A percentile compares a stretch with the other conserved stretches of the same genome.
phyloP scores from a whole-genome alignment of 73 alveolate genomes.

The Chromera velia region DNA sequence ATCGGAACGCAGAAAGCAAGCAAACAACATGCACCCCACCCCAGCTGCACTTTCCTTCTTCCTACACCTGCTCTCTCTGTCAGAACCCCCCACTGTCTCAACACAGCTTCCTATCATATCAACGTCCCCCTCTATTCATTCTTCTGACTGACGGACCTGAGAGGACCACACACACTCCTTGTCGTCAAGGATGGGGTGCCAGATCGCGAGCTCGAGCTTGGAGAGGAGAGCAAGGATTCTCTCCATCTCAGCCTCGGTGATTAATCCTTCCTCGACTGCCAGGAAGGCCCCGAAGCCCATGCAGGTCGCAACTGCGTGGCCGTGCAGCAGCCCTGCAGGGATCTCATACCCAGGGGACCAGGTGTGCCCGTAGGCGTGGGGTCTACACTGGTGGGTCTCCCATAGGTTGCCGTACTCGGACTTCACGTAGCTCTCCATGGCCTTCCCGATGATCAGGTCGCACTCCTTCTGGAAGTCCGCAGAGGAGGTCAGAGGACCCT shows the following conservation, averaged over 20 bases:
- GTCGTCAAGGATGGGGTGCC: slow-evolving; percentile 6
- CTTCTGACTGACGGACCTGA: too few species aligned
- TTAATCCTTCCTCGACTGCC: not conserved
- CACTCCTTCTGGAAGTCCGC: not conserved
- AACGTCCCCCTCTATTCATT: too few species aligned
- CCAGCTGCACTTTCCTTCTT: too few species aligned
- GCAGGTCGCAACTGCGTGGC: slow-evolving; percentile 14
- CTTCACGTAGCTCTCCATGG: slow-evolving; percentile 16
- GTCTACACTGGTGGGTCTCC: slow-evolving; percentile 20
- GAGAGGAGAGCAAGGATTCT: slow-evolving; percentile 7
- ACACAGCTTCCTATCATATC: too few species aligned
- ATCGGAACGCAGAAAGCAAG: too few species aligned
- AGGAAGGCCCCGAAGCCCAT: slow-evolving; percentile 21
- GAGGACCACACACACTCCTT: not conserved
- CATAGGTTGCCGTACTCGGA: slow-evolving; percentile 11
- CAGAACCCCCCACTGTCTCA: too few species aligned
- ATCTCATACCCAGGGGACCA: slow-evolving; percentile 15
- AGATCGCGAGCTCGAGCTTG: slow-evolving; percentile 7
- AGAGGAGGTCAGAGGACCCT: not conserved
- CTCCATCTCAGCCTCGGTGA: slow-evolving; percentile 2
- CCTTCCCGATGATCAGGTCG: slow-evolving; percentile 12
- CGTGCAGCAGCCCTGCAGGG: slow-evolving; percentile 5
- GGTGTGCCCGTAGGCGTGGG: slow-evolving; percentile 18
- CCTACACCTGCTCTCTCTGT: too few species aligned
- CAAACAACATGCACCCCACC: too few species aligned